Base-by-base conservation (phyloP, 208 protist species). In the Crithidia acanthocephali region DNA sequence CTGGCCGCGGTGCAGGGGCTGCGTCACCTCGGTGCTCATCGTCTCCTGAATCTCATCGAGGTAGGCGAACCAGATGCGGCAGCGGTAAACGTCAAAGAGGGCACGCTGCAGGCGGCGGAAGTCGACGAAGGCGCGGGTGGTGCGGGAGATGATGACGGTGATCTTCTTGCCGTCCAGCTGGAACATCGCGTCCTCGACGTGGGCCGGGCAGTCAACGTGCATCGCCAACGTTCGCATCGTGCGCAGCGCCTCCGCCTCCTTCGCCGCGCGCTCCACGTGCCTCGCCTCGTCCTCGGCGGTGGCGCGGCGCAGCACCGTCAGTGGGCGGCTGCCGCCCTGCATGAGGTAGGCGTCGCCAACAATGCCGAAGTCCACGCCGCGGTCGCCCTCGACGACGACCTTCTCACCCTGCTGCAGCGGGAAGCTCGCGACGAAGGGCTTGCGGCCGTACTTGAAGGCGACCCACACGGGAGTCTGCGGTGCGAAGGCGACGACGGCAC, bases 31-130 rank as follows among this genome's bases (percentile, higher is more conserved):
- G 30, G 84, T 88, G 67, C 79, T 83, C 76, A 84, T 85, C 47
- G 84, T 88, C 64, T 85, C 79, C 44, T 79, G 67, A 42, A 94
- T 89, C 70, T 94, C 89, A 62, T 94, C 89, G 2, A 90, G 68
- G 81, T 94, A 94, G 32, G 82, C 77, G 66, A 89, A 90, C 89
- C 89, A 94, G 30, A 94, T 78, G 47, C 89, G 86, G 81, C 89
- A 94, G 55, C 84, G 86, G 73, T 84, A 94, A 9, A 86, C 75
- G 15, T 94, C 83, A 55, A 87, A 94, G 27, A 82, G 79, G 0
- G 79, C 84, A 20, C 89, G 86, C 79, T 94, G 89, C 35, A 94
- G 68, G 48, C 80, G 78, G 20, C 89, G 89, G 67, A 94, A 94
- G 82, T 94, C 89, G 11, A 94, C 73, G 57, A 88, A 92, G 30